Evolutionary conservation across 164 flowering plant genomes (phyloP).

Genomic region (Kalanchoe fedtschenkoi): DNA sequence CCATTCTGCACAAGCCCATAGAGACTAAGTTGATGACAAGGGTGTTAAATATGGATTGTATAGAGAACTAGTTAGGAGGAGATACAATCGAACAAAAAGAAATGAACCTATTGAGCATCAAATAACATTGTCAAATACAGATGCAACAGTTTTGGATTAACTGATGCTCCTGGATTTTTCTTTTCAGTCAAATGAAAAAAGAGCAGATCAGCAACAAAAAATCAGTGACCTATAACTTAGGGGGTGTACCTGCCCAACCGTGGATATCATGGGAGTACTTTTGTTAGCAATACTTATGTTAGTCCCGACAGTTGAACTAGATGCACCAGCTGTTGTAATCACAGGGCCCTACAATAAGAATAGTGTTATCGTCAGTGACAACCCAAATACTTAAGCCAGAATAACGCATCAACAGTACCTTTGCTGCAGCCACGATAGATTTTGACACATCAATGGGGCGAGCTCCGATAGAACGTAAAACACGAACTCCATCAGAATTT

Average conservation of each 20-base stretch:
- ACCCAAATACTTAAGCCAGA: background rate
- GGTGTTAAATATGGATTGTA: background rate
- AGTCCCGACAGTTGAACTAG: conserved; percentile 12
- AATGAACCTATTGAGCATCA: no score
- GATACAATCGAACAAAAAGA: no score
- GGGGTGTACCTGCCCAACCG: conserved; percentile 11
- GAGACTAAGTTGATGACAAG: background rate
- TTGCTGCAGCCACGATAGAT: conserved; percentile 6
- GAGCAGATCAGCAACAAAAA: background rate
- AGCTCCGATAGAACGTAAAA: conserved; percentile 10
- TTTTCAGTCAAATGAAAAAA: background rate
- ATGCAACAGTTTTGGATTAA: no score
- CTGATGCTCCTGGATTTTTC: no score
- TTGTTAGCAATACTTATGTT: conserved; percentile 9
- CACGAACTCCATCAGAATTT: conserved; percentile 12
- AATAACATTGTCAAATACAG: no score
- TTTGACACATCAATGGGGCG: conserved; percentile 8
- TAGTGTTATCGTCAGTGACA: background rate
- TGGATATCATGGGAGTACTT: conserved; percentile 12
- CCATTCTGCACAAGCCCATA: conserved; percentile 22
- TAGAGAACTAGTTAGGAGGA: no score
- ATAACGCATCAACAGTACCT: conserved; percentile 1
- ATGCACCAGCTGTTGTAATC: conserved; percentile 8
- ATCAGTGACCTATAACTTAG: background rate
- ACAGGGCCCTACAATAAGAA: background rate